Evolutionary conservation across 768 basidiomycete species (phyloP).

Genomic region (Trametes gibbosa): DNA sequence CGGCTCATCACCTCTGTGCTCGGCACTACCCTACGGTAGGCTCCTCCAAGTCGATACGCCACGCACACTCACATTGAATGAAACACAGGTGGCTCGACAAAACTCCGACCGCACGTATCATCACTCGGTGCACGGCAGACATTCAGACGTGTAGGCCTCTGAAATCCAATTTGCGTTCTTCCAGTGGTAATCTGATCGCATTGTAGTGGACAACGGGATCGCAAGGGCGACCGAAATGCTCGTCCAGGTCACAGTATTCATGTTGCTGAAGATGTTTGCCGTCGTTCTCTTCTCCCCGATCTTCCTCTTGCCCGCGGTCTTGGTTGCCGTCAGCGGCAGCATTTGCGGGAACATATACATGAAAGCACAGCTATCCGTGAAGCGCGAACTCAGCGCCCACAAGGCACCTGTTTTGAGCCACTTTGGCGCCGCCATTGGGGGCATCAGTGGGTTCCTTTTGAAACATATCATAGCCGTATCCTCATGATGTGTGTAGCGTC

Average conservation of each 20-base stretch:
- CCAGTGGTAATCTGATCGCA: neutral
- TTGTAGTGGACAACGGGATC: slow-evolving; percentile 34
- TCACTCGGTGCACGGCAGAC: slow-evolving; percentile 21
- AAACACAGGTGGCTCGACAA: slow-evolving; percentile 44
- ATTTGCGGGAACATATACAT: slow-evolving; percentile 49
- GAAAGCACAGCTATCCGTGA: slow-evolving; percentile 52
- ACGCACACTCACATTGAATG: slow-evolving; percentile 46
- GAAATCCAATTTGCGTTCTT: neutral
- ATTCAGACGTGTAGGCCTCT: slow-evolving; percentile 11
- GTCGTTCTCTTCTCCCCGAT: slow-evolving; percentile 38
- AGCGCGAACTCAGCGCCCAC: slow-evolving; percentile 51
- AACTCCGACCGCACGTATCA: slow-evolving; percentile 50
- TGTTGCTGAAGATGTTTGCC: slow-evolving; percentile 37
- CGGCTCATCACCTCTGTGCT: slow-evolving; percentile 51
- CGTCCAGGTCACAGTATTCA: slow-evolving; percentile 32
- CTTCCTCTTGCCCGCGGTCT: slow-evolving; percentile 38
- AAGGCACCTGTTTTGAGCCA: slow-evolving; percentile 48
- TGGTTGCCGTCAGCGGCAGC: slow-evolving; percentile 36
- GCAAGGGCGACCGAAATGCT: slow-evolving; percentile 29
- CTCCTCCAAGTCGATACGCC: slow-evolving; percentile 29
- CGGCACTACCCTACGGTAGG: slow-evolving; percentile 39
- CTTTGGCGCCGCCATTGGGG: slow-evolving; percentile 51
- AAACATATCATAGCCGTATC: neutral
- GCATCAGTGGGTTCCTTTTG: slow-evolving; percentile 34
- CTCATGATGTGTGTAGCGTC: slow-evolving; percentile 38